Percentiles rank a stretch among this genome's conserved stretches.
phyloP scores from a whole-genome alignment of 2,329 filamentous ascomycete genomes.

The Botrytis byssoidea region DNA sequence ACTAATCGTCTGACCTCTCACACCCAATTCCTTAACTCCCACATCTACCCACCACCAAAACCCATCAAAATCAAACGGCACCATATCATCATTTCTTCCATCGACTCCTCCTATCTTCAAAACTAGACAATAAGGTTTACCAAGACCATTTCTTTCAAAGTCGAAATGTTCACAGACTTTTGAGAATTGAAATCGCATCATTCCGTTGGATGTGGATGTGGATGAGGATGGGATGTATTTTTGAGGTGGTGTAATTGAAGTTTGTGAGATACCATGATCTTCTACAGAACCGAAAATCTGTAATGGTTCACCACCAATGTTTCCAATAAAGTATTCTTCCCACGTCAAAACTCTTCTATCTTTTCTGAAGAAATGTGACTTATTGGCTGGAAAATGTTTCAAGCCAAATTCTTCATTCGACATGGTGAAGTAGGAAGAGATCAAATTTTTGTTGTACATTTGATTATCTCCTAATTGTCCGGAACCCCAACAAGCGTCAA shows the following conservation, averaged over 20 bases:
- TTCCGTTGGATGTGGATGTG: constrained; percentile 53
- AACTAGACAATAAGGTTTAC: constrained; percentile 66
- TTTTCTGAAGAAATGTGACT: constrained; percentile 67
- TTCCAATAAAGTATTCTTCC: constrained; percentile 77
- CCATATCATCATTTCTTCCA: constrained; percentile 63
- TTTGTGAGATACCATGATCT: constrained; percentile 53
- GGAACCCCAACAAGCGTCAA: constrained; percentile 93
- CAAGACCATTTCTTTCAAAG: constrained; percentile 63
- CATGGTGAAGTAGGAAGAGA: constrained; percentile 57
- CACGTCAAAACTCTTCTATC: constrained; percentile 69
- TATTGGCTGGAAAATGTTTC: constrained; percentile 73
- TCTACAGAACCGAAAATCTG: constrained; percentile 47
- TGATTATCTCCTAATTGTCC: constrained; percentile 57
- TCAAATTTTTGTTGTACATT: constrained; percentile 67
- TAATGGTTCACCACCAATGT: constrained; percentile 49
- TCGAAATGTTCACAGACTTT: constrained; percentile 83
- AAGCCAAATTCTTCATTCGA: constrained; percentile 78
- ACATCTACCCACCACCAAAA: constrained; percentile 83
- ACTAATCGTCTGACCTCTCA: constrained; percentile 64
- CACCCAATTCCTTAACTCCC: constrained; percentile 61
- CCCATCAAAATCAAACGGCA: constrained; percentile 75
- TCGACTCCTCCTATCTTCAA: constrained; percentile 65
- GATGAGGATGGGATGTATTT: constrained; percentile 57
- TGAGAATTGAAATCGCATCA: constrained; percentile 76
- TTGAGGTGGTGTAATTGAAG: constrained; percentile 59